phyloP scores from a whole-genome alignment of 345 rosid species.

The Punica granatum region DNA sequence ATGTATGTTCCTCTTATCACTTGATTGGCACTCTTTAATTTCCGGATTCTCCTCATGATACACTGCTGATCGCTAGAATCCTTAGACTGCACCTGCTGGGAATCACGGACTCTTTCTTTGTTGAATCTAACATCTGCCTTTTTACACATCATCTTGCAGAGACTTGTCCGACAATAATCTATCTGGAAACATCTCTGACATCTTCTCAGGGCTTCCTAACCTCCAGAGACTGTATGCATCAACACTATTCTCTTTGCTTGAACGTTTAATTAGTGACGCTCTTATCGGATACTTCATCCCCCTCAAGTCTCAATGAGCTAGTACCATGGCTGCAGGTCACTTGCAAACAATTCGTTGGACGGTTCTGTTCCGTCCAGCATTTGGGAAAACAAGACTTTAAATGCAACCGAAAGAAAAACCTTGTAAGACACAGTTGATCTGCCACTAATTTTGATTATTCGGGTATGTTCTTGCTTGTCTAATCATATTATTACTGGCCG shows the following conservation, averaged over 20 bases:
- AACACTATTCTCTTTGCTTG: not conserved
- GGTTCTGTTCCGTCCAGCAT: slow-evolving; percentile 62
- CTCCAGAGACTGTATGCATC: slow-evolving; percentile 70
- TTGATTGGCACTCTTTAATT: not conserved
- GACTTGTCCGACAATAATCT: slow-evolving; percentile 62
- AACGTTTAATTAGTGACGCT: not conserved
- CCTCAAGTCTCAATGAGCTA: not conserved
- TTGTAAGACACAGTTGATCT: slow-evolving; percentile 45
- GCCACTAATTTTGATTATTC: not conserved
- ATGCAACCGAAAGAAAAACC: slow-evolving; percentile 37
- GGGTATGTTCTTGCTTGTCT: not conserved
- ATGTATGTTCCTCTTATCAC: slow-evolving; percentile 43
- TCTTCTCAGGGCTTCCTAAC: slow-evolving; percentile 51
- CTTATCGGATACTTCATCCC: not conserved
- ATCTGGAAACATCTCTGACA: slow-evolving; percentile 63
- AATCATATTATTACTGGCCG: not conserved
- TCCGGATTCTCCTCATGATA: not conserved
- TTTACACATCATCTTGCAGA: slow-evolving; percentile 37
- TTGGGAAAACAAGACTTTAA: slow-evolving; percentile 61
- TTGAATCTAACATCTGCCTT: slow-evolving; percentile 10
- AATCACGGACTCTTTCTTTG: slow-evolving; percentile 1
- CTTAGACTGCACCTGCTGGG: not conserved
- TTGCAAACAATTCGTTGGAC: slow-evolving; percentile 66
- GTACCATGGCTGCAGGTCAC: slow-evolving; percentile 42
- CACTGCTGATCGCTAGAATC: not conserved